A percentile compares a stretch with the other conserved stretches of the same genome.
Conservation (phyloP, 306 rosid species). For the Senna siamea region DNA sequence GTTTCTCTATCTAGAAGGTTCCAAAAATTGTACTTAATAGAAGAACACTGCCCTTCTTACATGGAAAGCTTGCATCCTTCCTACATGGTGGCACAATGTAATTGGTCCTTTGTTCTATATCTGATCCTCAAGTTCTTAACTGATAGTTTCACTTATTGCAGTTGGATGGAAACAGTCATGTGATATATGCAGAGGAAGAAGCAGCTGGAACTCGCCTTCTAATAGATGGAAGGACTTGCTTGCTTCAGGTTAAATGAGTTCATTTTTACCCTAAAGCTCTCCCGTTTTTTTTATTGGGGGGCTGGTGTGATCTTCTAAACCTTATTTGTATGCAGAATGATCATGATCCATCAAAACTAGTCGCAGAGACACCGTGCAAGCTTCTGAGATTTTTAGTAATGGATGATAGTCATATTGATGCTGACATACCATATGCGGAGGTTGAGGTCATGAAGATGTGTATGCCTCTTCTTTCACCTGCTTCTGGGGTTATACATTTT, state of each 20-base stretch:
- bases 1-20: too few relatives aligned
- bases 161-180: slow-evolving; percentile 99
- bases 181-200: slow-evolving; percentile 98
- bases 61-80: not conserved
- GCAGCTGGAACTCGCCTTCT: slow-evolving; percentile 99
- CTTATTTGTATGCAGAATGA: slow-evolving; percentile 73
- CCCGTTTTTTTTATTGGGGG: not conserved
- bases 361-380: slow-evolving; percentile 98
- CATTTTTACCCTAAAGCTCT: slow-evolving; percentile 21
- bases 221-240: slow-evolving; percentile 99
- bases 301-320: slow-evolving; percentile 38
- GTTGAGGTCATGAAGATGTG: slow-evolving; percentile 99
- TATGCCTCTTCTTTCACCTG: slow-evolving; percentile 99
- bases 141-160: slow-evolving; percentile 50
- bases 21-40: too few relatives aligned
- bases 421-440: slow-evolving; percentile 95
- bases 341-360: slow-evolving; percentile 91
- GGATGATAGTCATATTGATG: slow-evolving; percentile 83
- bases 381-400: slow-evolving; percentile 79
- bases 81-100: not conserved
- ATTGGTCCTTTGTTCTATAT: slow-evolving; percentile 6
- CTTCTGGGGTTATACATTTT: slow-evolving; percentile 87
- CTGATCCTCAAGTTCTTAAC: slow-evolving; percentile 38
- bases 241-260: slow-evolving; percentile 86
- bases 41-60: too few relatives aligned